Conservation (phyloP, 208 protist species). For the Polymyxa betae region DNA sequence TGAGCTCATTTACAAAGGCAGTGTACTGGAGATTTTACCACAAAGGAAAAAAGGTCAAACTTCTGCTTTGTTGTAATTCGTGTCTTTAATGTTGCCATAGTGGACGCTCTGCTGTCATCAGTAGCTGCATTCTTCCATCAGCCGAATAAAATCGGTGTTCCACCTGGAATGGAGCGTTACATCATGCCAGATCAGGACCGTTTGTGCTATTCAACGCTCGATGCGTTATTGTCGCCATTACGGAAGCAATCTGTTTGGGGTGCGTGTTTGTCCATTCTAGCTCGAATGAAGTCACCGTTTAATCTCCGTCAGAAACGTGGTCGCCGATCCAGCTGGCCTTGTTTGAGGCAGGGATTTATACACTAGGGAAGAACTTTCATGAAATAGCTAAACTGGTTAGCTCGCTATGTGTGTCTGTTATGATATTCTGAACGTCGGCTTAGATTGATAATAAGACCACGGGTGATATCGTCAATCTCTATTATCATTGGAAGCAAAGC, state of each 20-base stretch:
- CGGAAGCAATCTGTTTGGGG: constrained; percentile 34
- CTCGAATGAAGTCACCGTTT: background rate
- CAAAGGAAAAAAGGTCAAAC: background rate
- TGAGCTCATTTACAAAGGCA: background rate
- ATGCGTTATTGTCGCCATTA: constrained; percentile 16
- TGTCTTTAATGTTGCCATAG: background rate
- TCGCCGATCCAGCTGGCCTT: constrained; percentile 15
- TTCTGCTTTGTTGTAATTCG: background rate
- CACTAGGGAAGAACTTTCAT: constrained; percentile 45
- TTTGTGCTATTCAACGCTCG: background rate
- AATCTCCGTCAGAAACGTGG: background rate
- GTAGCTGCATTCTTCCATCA: constrained; percentile 20
- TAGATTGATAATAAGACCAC: constrained; percentile 38
- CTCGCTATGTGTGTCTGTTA: background rate
- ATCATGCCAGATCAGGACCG: constrained; percentile 1
- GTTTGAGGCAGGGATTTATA: constrained; percentile 27
- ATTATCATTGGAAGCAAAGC: constrained; percentile 53
- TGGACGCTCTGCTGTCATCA: background rate
- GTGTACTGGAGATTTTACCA: background rate
- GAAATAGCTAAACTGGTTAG: constrained; percentile 3
- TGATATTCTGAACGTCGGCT: background rate
- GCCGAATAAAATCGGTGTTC: background rate
- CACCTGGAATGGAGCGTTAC: background rate
- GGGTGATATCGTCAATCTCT: constrained; percentile 31
- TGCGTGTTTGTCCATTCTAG: background rate